Evolutionary conservation across 805 yeast genomes (phyloP).

Genomic region (Saccharomycopsis olivae): DNA sequence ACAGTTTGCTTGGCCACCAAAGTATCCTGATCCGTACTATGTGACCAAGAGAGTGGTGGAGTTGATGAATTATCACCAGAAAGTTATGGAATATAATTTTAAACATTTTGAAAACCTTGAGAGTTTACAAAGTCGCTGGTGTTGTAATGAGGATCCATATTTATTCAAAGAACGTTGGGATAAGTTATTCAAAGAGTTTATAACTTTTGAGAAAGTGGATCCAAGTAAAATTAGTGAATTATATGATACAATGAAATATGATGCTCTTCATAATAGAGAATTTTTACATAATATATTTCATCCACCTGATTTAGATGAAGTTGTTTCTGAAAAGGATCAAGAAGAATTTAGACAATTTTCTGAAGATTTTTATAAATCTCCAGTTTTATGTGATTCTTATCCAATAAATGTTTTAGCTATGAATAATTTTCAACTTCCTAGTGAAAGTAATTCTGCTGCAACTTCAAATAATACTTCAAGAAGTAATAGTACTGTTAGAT

Average conservation of each 20-base stretch:
- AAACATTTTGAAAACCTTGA: slow-evolving; percentile 45
- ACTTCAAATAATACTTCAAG: slow-evolving; percentile 17
- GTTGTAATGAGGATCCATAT: slow-evolving; percentile 91
- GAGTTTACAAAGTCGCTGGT: slow-evolving; percentile 74
- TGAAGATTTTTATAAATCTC: slow-evolving; percentile 35
- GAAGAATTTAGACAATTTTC: slow-evolving; percentile 23
- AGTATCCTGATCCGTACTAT: slow-evolving; percentile 93
- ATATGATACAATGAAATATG: slow-evolving; percentile 97
- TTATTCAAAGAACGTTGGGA: slow-evolving; percentile 96
- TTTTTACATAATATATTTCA: slow-evolving; percentile 77
- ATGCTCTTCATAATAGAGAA: slow-evolving; percentile 89
- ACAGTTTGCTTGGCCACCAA: slow-evolving; percentile 97
- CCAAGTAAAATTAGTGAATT: slow-evolving; percentile 95
- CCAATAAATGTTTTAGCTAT: slow-evolving; percentile 67
- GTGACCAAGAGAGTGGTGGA: slow-evolving; percentile 93
- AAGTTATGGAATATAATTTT: slow-evolving; percentile 74
- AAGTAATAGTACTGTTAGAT: slow-evolving; percentile 2
- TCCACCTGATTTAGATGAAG: slow-evolving; percentile 32
- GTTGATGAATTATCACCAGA: slow-evolving; percentile 83
- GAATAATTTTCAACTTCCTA: slow-evolving; percentile 60
- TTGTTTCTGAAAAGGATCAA: slow-evolving; percentile 33
- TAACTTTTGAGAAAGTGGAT: slow-evolving; percentile 88
- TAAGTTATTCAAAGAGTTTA: slow-evolving; percentile 84
- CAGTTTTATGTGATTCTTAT: slow-evolving; percentile 53
- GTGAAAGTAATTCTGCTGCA: slow-evolving; percentile 22